Percentiles rank a stretch among this genome's conserved stretches.
Conservation (phyloP, 2,329 filamentous ascomycete genomes). For the Dryadomyces quercivorus region DNA sequence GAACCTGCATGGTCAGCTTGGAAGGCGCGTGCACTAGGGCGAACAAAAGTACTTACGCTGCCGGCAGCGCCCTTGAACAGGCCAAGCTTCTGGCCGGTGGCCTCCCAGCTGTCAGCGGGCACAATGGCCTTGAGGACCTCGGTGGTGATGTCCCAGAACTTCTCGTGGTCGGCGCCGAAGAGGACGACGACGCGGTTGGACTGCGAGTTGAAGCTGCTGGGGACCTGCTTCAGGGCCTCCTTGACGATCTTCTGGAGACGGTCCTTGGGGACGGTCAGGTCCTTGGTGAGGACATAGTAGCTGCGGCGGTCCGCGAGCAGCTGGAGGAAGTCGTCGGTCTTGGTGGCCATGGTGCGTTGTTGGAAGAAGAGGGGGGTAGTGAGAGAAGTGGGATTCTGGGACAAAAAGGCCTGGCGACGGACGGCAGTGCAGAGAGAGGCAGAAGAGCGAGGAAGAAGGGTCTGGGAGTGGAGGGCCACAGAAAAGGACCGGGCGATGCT, state of each 20-base stretch:
- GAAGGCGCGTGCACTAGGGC: not conserved
- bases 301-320: slow-evolving; percentile 57
- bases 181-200: slow-evolving; percentile 68
- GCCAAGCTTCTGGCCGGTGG: slow-evolving; percentile 30
- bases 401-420: not conserved
- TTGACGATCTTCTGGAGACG: slow-evolving; percentile 54
- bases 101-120: slow-evolving; percentile 48
- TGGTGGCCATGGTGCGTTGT: slow-evolving; percentile 18
- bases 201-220: slow-evolving; percentile 83
- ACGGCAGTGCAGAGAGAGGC: not conserved
- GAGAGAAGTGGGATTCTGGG: not conserved
- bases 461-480: not conserved
- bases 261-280: slow-evolving; percentile 42
- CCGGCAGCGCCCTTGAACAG: slow-evolving; percentile 63
- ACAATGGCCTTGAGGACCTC: slow-evolving; percentile 57
- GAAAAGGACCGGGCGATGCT: not conserved
- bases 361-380: not conserved
- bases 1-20: slow-evolving; percentile 33
- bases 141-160: slow-evolving; percentile 67
- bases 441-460: not conserved
- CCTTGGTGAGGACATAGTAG: slow-evolving; percentile 55
- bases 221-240: slow-evolving; percentile 54
- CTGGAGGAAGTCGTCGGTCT: slow-evolving; percentile 44
- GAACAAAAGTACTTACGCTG: slow-evolving; percentile 43
- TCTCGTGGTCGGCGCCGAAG: slow-evolving; percentile 70